Evolutionary conservation across 768 basidiomycete species (phyloP), one percentile per base, ranked within the genome.

Genomic region (Podaxis sp.): DNA sequence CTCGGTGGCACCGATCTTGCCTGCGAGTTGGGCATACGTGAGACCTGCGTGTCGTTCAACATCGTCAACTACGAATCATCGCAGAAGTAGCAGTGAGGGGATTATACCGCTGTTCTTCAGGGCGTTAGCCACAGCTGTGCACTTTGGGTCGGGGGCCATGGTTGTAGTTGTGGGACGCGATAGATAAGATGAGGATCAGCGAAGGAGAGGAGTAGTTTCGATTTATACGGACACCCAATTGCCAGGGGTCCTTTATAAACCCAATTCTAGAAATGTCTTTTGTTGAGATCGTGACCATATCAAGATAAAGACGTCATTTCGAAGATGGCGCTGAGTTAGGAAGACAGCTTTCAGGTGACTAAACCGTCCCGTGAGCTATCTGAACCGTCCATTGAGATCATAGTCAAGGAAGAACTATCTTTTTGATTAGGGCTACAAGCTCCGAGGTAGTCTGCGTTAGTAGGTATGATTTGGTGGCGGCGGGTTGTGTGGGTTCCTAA

Each of bases 91-190:
- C 44, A 38, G 18, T 37, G 23, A 35, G 13, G 11, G 10, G 51
- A 16, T 5, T 18, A 3, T 18, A 88, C 88, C 82, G 63, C 77
- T 74, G 66, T 68, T 73, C 1, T 66, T 55, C 74, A 82, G 77
- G 11, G 86, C 87, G 28, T 73, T 73, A 64, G 74, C 75, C 65
- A 90, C 75, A 50, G 86, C 87, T 65, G 77, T 65, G 72, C 89
- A 90, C 68, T 78, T 80, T 9, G 81, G 81, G 73, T 79, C 75
- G 57, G 81, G 74, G 51, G 81, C 72, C 80, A 82, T 85, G 59
- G 61, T 70, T 62, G 59, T 54, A 28, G 55, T 62, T 28, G 61
- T 55, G 54, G 36, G 18, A n/a, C 25, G 18, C n/a, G 58, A 53
- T 28, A n/a, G 55, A 38, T 53, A 46, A 53, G 59, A 40, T 53